Percentiles rank a stretch among this genome's conserved stretches.
Conservation (phyloP, 441 rosid species). For the Eutrema salsugineum region DNA sequence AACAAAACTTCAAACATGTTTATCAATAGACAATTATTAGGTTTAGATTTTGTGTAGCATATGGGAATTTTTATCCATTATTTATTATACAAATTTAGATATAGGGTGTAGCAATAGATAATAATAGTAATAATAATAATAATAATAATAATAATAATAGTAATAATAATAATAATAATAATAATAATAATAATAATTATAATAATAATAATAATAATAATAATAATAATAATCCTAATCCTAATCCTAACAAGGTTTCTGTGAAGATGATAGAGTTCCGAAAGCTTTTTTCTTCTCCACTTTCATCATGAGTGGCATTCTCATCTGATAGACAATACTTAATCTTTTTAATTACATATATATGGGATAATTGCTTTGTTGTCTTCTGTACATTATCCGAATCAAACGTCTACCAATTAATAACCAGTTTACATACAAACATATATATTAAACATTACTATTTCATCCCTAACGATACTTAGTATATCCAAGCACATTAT, state of each 20-base stretch:
- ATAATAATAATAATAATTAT: not conserved
- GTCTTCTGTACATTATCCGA: not conserved
- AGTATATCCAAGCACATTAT: not conserved
- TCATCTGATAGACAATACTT: not conserved
- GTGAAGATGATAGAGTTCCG: not conserved
- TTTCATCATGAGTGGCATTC: not conserved
- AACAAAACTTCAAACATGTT: too few species aligned
- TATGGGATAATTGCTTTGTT: not conserved
- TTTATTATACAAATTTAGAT: not conserved
- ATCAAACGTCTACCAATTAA: not conserved
- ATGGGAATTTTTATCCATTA: not conserved
- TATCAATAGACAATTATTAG: not conserved
- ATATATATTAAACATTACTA: not conserved
- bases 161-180: not conserved
- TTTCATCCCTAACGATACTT: not conserved
- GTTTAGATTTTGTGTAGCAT: too few species aligned
- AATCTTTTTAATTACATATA: not conserved
- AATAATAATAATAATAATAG: not conserved
- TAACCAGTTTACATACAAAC: not conserved
- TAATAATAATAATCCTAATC: not conserved
- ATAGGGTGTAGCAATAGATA: not conserved
- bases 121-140: not conserved
- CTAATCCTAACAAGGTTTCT: not conserved
- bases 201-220: not conserved
- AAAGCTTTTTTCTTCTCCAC: conserved; percentile 7